Conservation (phyloP, 345 rosid species). For the Ceriops decandra region DNA sequence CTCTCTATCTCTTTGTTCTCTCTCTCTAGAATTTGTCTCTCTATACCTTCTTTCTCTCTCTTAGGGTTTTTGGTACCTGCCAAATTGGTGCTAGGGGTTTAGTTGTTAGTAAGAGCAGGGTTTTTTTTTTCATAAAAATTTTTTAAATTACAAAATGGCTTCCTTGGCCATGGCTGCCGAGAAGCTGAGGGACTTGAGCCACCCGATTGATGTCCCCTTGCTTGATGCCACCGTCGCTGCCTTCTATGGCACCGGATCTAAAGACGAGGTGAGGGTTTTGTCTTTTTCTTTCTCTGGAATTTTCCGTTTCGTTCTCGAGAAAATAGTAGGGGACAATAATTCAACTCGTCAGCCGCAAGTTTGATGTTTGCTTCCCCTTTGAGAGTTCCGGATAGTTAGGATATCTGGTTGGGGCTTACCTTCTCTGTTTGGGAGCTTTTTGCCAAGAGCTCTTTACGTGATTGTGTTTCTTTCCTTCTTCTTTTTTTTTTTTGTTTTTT, state of each 20-base stretch:
- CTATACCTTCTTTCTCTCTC: slow-evolving; percentile 24
- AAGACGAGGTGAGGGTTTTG: slow-evolving; percentile 65
- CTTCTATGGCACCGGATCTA: slow-evolving; percentile 99
- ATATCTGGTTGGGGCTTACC: not conserved
- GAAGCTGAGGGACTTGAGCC: slow-evolving; percentile 90
- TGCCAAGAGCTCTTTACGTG: not conserved
- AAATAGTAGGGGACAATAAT: not conserved
- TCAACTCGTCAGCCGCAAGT: not conserved
- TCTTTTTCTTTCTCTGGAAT: not conserved
- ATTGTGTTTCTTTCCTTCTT: not conserved
- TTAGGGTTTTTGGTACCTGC: slow-evolving; percentile 51
- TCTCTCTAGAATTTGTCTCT: slow-evolving; percentile 29
- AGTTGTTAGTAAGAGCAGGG: slow-evolving; percentile 14
- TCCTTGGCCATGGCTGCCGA: slow-evolving; percentile 83
- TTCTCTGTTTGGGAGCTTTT: not conserved
- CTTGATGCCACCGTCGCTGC: slow-evolving; percentile 98
- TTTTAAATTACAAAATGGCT: slow-evolving; percentile 5
- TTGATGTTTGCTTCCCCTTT: not conserved
- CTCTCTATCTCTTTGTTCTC: slow-evolving; percentile 6
- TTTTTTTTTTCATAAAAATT: not conserved
- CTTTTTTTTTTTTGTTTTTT: not conserved
- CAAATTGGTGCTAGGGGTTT: slow-evolving; percentile 21
- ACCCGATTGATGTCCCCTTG: slow-evolving; percentile 82
- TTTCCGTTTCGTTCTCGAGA: slow-evolving; percentile 4
- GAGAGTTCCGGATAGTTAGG: not conserved